Evolutionary conservation across 148 eudicot genomes (phyloP), one percentile per base, ranked within the genome.

Genomic region (Mesembryanthemum crystallinum): DNA sequence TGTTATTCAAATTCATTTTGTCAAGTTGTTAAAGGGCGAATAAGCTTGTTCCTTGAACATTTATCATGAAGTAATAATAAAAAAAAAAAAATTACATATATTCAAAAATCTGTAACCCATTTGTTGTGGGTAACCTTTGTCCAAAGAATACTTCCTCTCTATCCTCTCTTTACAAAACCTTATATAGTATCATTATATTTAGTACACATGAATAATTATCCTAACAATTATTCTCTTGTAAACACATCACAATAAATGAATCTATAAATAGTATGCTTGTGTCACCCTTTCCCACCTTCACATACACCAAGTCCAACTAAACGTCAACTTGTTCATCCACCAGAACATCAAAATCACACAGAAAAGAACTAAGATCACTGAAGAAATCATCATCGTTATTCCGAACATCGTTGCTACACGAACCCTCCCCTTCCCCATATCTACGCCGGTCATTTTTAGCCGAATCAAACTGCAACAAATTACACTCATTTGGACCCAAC

Each of bases 291-390:
- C 29, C 15, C 52, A 42, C 39, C 71, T 24, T 37, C 24, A 23
- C 10, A 37, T 11, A 9, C 51, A 17, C 12, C 8, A 61, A 51
- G 7, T 21, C 15, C 43, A 64, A 15, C 17, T 59, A 73, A 2
- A 42, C 21, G 18, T 27, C 62, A 25, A 45, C 8, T 24, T 76
- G 63, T 3, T 65, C 28, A 13, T 57, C 61, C 0, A 54, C 67
- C 74, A 77, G 23, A 9, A 35, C 59, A 51, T 81, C 84, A 81
- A 81, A 81, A 62, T 81, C 84, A 39, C 84, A 81, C 11, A 81
- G 29, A 68, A 81, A 70, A n/a, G 84, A 81, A 10, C 69, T 69
- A 5, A 81, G 59, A 60, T 81, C 84, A 61, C 84, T 73, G 14
- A 81, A 81, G 24, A 77, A 60, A 39, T 64, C 74, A 24, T 77